Conservation (phyloP, 441 rosid genomes). For the Capsella rubella region DNA sequence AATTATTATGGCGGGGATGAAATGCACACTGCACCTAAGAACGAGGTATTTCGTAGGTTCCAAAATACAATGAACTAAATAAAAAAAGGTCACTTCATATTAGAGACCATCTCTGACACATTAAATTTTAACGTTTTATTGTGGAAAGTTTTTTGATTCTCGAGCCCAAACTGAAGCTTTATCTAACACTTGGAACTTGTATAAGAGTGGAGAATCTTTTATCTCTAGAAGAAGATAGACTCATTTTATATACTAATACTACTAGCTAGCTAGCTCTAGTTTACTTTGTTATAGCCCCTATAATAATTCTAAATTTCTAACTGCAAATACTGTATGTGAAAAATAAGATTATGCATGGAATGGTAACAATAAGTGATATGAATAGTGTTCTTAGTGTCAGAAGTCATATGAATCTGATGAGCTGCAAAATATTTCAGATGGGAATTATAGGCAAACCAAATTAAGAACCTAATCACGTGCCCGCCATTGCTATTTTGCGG, state of each 20-base stretch:
- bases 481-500: conserved; percentile 35
- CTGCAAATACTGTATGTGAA: background rate
- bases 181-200: conserved; percentile 41
- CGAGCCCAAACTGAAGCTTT: conserved; percentile 37
- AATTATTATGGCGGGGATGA: background rate
- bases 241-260: background rate
- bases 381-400: background rate
- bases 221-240: background rate
- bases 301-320: no score
- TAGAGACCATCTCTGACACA: conserved; percentile 27
- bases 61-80: conserved; percentile 33
- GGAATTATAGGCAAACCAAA: no score
- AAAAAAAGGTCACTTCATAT: background rate
- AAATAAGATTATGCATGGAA: no score
- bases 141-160: conserved; percentile 36
- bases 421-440: background rate
- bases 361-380: background rate
- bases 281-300: conserved; percentile 1
- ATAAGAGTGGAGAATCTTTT: conserved; percentile 36
- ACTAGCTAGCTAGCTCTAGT: no score
- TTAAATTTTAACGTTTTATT: conserved; percentile 19
- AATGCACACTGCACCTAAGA: conserved; percentile 10
- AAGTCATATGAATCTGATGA: background rate
- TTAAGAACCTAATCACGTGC: conserved; percentile 1
- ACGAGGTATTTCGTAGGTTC: conserved; percentile 16